A percentile compares a stretch with the other conserved stretches of the same genome.
These are phyloP conservation scores for Plantago major DNA, from an alignment of 257 asterid genomes.

Conservation along the genomic window DNA sequence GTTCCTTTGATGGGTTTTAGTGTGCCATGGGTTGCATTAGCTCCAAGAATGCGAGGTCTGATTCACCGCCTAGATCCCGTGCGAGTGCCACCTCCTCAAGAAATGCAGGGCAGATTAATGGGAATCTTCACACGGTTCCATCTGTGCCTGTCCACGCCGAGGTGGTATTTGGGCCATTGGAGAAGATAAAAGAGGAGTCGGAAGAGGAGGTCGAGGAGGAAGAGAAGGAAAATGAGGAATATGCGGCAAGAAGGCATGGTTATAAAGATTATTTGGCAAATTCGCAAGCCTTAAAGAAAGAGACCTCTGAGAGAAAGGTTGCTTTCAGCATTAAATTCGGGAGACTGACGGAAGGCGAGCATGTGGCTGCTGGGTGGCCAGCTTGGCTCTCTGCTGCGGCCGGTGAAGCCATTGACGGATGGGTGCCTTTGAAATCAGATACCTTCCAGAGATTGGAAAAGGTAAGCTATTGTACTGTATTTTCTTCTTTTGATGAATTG, in stretches of 20 bases:
- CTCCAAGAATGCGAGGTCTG: constrained; percentile 61
- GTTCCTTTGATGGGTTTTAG: constrained; percentile 67
- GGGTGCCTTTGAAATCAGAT: constrained; percentile 16
- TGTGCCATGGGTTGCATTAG: constrained; percentile 89
- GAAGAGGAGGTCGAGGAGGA: constrained; percentile 57
- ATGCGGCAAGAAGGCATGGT: not conserved
- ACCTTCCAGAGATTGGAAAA: constrained; percentile 14
- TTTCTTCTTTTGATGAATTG: not conserved
- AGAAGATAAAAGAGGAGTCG: constrained; percentile 81
- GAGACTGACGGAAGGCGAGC: constrained; percentile 32
- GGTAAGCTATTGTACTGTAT: not conserved
- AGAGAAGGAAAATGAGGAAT: constrained; percentile 29
- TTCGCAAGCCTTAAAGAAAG: constrained; percentile 24
- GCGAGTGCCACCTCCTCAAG: constrained; percentile 22
- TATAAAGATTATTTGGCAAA: not conserved
- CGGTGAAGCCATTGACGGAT: constrained; percentile 20
- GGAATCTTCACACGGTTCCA: not conserved
- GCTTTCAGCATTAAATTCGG: constrained; percentile 64
- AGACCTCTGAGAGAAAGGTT: constrained; percentile 32
- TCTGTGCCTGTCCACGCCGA: constrained; percentile 18
- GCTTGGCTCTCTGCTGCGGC: constrained; percentile 16
- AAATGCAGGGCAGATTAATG: constrained; percentile 17
- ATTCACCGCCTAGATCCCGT: constrained; percentile 28
- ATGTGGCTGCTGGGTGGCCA: constrained; percentile 24
- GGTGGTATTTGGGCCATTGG: constrained; percentile 48